These are phyloP conservation scores for Hypomyces perniciosus DNA, from an alignment of 2,329 filamentous ascomycete species.

Conservation along the genomic window DNA sequence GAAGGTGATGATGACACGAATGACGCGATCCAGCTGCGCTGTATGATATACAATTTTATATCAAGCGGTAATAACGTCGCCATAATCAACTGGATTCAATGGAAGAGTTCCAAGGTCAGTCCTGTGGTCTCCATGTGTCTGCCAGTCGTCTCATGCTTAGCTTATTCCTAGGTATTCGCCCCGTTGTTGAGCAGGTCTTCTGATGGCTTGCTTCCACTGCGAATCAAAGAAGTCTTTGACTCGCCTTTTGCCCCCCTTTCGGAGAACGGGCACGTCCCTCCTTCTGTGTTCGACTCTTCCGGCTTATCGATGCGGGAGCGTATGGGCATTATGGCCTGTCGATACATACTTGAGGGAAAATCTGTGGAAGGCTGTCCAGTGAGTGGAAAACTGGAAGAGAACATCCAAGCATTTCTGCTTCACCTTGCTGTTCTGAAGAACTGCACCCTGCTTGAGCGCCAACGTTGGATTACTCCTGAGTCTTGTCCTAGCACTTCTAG, in stretches of 20 bases:
- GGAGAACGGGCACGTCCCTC: not conserved
- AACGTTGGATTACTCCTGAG: conserved; percentile 1
- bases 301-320: conserved; percentile 4
- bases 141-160: not conserved
- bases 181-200: conserved; percentile 7
- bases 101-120: conserved; percentile 12
- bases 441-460: conserved; percentile 11
- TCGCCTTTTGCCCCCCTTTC: not conserved
- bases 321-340: conserved; percentile 5
- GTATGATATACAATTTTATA: conserved; percentile 51
- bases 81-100: conserved; percentile 5
- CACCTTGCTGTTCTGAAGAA: conserved; percentile 10
- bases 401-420: conserved; percentile 7
- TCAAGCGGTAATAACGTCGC: conserved; percentile 29
- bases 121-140: not conserved
- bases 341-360: not conserved
- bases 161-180: conserved; percentile 6
- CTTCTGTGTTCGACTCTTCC: not conserved
- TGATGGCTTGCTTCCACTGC: not conserved
- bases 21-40: conserved; percentile 8
- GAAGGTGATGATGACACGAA: conserved; percentile 42
- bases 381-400: not conserved
- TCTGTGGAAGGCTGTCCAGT: not conserved
- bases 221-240: not conserved
- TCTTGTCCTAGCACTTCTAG: not conserved